Conservation (phyloP, 768 basidiomycete genomes). For the Kwoniella sp. region DNA sequence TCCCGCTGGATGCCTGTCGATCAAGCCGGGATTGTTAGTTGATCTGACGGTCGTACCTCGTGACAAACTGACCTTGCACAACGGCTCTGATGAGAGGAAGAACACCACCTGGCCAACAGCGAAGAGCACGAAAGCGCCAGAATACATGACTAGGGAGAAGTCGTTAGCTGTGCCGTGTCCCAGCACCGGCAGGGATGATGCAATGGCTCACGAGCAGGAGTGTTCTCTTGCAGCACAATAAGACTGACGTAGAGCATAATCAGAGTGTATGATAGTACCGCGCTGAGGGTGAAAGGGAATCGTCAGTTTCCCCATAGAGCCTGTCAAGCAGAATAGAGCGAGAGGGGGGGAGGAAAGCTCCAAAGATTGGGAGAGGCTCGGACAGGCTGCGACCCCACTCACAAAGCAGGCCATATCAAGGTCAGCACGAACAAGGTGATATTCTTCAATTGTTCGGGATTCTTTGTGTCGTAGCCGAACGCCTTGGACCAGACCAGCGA, state of each 20-base stretch:
- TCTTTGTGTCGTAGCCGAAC: slow-evolving; percentile 60
- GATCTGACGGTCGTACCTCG: not conserved
- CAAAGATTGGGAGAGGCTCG: too few species aligned
- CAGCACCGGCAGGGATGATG: too few species aligned
- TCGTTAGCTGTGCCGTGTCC: too few species aligned
- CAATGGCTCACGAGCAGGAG: slow-evolving; percentile 60
- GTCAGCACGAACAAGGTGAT: slow-evolving; percentile 77
- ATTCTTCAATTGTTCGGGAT: slow-evolving; percentile 59
- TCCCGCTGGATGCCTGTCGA: slow-evolving; percentile 54
- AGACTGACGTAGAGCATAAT: slow-evolving; percentile 80
- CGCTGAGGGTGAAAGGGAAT: slow-evolving; percentile 50
- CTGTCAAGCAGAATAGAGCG: too few species aligned
- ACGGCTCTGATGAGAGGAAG: slow-evolving; percentile 70
- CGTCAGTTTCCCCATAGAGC: slow-evolving; percentile 1
- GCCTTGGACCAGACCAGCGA: slow-evolving; percentile 61
- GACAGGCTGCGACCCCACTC: slow-evolving; percentile 53
- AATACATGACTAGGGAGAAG: slow-evolving; percentile 72
- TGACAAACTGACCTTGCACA: slow-evolving; percentile 60
- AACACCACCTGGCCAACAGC: slow-evolving; percentile 74
- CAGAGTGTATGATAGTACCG: slow-evolving; percentile 64
- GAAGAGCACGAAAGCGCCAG: slow-evolving; percentile 70
- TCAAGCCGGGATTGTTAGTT: not conserved
- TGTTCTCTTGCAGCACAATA: slow-evolving; percentile 67
- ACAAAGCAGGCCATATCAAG: slow-evolving; percentile 73
- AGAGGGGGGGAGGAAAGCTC: too few species aligned